Evolutionary conservation across 2,329 filamentous ascomycete species (phyloP).

Genomic region (Boeremia exigua): DNA sequence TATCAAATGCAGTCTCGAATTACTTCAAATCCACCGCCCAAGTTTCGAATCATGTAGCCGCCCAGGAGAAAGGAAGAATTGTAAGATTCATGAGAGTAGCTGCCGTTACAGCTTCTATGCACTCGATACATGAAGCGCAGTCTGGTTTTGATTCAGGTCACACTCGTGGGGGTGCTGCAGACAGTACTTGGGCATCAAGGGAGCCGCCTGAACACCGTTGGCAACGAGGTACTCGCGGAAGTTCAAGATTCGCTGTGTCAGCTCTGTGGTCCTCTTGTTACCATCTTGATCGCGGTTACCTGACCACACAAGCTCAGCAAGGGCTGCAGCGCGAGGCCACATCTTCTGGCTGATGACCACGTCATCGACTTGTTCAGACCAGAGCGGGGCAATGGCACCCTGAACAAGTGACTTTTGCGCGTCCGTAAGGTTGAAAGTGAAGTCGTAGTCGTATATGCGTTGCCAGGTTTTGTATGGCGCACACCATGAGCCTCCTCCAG

Average conservation of each 20-base stretch:
- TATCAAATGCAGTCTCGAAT: background rate
- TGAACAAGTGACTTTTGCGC: constrained; percentile 57
- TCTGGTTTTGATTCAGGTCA: constrained; percentile 62
- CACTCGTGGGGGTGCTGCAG: constrained; percentile 64
- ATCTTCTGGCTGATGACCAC: constrained; percentile 57
- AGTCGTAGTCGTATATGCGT: constrained; percentile 66
- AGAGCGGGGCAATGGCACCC: constrained; percentile 60
- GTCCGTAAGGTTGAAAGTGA: constrained; percentile 57
- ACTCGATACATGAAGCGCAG: constrained; percentile 25
- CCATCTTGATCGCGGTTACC: constrained; percentile 59
- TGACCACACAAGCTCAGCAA: constrained; percentile 63
- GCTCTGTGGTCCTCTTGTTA: constrained; percentile 58
- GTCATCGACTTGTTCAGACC: constrained; percentile 63
- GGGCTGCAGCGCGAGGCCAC: constrained; percentile 64
- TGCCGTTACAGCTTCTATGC: background rate
- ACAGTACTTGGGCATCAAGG: constrained; percentile 64
- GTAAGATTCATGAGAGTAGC: background rate
- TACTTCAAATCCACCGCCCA: background rate
- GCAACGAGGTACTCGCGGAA: constrained; percentile 66
- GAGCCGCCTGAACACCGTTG: constrained; percentile 58
- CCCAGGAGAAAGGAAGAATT: background rate
- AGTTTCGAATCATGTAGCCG: background rate
- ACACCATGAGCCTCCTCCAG: constrained; percentile 63
- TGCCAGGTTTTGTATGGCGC: constrained; percentile 67
- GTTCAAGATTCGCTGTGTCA: constrained; percentile 64